Evolutionary conservation across 1,284 basidiomycete species (phyloP), one percentile per base, ranked within the genome.

Genomic region (Coriolopsis trogii): DNA sequence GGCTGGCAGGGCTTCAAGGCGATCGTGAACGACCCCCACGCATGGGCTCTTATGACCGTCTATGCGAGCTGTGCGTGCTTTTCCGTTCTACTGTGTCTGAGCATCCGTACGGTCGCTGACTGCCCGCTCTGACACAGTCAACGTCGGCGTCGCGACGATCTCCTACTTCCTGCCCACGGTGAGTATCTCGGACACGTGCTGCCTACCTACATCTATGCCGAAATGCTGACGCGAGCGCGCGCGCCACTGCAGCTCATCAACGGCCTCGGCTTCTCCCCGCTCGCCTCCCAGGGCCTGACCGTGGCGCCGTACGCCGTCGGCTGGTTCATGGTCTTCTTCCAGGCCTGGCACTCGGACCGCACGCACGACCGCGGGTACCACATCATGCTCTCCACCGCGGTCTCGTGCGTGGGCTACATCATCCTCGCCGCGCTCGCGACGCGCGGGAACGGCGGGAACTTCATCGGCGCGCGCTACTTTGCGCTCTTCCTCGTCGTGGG

Each of bases 131-230:
- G n/a, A n/a, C 33, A 16, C 44, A 81, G 79, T 80, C 64, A 81
- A 81, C 52, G 74, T 82, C 46, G 79, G 79, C 6, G 78, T 79
- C 20, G 79, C 79, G 4, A 81, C 80, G 0, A 67, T 81, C 16
- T 76, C 79, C 0, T 81, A 82, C 60, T 82, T 82, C 65, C 57
- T 82, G 30, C 80, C 80, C 15, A 80, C 78, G 15, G 80, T 78
- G 55, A 42, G 72, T 63, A 6, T 18, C 0, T 37, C 5, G 8
- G 9, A 30, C n/a, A n/a, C n/a, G n/a, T n/a, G n/a, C n/a, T n/a
- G n/a, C n/a, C n/a, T n/a, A n/a, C n/a, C n/a, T n/a, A n/a, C n/a
- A n/a, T n/a, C n/a, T n/a, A n/a, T n/a, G n/a, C n/a, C n/a, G n/a
- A n/a, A n/a, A n/a, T n/a, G n/a, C n/a, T n/a, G n/a, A n/a, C n/a